Evolutionary conservation across 441 rosid genomes (phyloP), one percentile per base, ranked within the genome.

Genomic region (Adansonia gregorii): DNA sequence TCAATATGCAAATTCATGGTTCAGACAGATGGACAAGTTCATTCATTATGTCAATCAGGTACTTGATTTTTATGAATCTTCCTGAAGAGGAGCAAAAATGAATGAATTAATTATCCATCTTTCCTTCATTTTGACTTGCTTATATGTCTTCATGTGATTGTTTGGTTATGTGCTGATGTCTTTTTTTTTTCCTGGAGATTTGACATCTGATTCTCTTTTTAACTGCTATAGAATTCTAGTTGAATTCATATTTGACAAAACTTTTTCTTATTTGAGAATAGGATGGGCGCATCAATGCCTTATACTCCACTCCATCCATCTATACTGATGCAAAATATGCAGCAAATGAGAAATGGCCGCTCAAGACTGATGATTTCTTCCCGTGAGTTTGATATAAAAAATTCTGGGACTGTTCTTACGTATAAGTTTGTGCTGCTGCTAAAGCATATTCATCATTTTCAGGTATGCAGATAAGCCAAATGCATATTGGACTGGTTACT

Each of bases 401-500:
- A 35, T 48, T 58, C 73, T 46, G 52, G 49, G 20, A 22, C 4
- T 24, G 17, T 43, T 31, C 17, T 78, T 48, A 6, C 41, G 12
- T 24, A 8, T 46, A 24, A 55, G 63, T 43, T 65, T 58, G 20
- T 11, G 22, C 69, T 56, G 78, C 76, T 55, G 11, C 65, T 78
- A 72, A 80, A 67, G 74, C 59, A 72, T 63, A 52, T 59, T 14
- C 63, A 22, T 76, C 60, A 63, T 71, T 74, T 80, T 56, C 87
- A 91, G 95, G 75, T 91, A 91, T 86, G 95, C 95, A 75, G 95
- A 91, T 82, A 87, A 82, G 74, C 87, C 87, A 74, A 89, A 91
- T 79, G 87, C 92, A 56, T 91, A 88, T 77, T 91, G 95, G 95
- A 89, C 95, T 59, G 93, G 95, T 79, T 91, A 89, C 84, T 91